These are phyloP conservation scores for Stephanodiscus minutulus DNA, from an alignment of 108 stramenopile genomes.

Conservation along the genomic window DNA sequence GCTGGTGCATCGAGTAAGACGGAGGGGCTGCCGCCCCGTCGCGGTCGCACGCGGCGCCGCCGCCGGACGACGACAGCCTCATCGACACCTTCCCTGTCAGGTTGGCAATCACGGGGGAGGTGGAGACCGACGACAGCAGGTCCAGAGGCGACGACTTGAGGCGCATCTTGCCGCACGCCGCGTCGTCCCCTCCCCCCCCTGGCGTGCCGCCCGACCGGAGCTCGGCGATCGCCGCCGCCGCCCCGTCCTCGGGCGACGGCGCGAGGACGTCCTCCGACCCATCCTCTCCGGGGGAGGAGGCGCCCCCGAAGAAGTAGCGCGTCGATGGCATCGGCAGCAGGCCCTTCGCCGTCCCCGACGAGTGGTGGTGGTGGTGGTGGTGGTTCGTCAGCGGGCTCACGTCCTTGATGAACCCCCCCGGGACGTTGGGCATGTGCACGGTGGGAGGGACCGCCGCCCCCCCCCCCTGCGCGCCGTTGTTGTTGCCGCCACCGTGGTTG, in stretches of 20 bases:
- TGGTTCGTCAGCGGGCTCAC: constrained; percentile 7
- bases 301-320: not conserved
- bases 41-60: too few relatives aligned
- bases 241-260: not conserved
- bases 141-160: constrained; percentile 8
- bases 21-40: not conserved
- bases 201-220: not conserved
- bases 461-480: not conserved
- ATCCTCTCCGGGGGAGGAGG: not conserved
- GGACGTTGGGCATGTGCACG: constrained; percentile 12
- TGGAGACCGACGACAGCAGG: constrained; percentile 7
- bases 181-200: not conserved
- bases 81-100: not conserved
- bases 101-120: constrained; percentile 3
- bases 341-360: not conserved
- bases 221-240: not conserved
- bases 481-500: not conserved
- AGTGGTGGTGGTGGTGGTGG: not conserved
- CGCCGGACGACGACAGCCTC: too few relatives aligned
- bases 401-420: constrained; percentile 1
- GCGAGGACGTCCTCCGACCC: not conserved
- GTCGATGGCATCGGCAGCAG: not conserved
- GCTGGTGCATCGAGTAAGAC: not conserved
- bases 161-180: not conserved
- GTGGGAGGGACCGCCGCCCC: constrained; percentile 2